A percentile compares a stretch with the other conserved stretches of the same genome.
Conservation (phyloP, 495 filamentous ascomycete species). For the Terfezia claveryi region DNA sequence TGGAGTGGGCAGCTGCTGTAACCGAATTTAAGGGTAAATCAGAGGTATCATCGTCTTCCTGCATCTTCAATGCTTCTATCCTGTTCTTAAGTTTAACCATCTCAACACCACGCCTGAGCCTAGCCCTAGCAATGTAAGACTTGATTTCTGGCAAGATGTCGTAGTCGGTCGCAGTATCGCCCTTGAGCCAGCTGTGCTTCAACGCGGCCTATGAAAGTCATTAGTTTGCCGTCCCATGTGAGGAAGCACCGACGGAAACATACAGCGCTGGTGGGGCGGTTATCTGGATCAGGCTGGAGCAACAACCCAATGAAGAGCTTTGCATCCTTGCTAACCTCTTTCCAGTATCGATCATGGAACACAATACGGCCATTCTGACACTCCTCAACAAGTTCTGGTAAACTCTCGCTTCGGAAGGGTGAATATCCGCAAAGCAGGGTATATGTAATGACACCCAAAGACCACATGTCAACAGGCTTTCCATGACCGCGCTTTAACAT, state of each 20-base stretch:
- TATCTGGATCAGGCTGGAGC: slow-evolving; percentile 53
- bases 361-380: slow-evolving; percentile 72
- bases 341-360: slow-evolving; percentile 98
- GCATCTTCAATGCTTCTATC: slow-evolving; percentile 89
- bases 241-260: slow-evolving; percentile 6
- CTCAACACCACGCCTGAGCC: slow-evolving; percentile 83
- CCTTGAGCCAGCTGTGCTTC: slow-evolving; percentile 72
- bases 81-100: slow-evolving; percentile 92
- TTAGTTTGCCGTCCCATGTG: not conserved
- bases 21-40: slow-evolving; percentile 40
- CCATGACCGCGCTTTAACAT: slow-evolving; percentile 96
- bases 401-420: slow-evolving; percentile 84
- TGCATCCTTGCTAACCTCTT: slow-evolving; percentile 84
- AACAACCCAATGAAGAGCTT: slow-evolving; percentile 82
- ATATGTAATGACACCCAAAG: slow-evolving; percentile 94
- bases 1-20: slow-evolving; percentile 29
- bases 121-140: slow-evolving; percentile 76
- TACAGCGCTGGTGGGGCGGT: slow-evolving; percentile 60
- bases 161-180: slow-evolving; percentile 74
- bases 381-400: slow-evolving; percentile 87
- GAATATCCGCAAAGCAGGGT: slow-evolving; percentile 98
- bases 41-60: slow-evolving; percentile 64
- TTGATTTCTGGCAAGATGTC: slow-evolving; percentile 94
- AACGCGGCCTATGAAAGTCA: slow-evolving; percentile 40
- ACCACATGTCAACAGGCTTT: slow-evolving; percentile 99